Evolutionary conservation across 2,329 filamentous ascomycete genomes (phyloP).

Genomic region (Cladorrhinum sp.): DNA sequence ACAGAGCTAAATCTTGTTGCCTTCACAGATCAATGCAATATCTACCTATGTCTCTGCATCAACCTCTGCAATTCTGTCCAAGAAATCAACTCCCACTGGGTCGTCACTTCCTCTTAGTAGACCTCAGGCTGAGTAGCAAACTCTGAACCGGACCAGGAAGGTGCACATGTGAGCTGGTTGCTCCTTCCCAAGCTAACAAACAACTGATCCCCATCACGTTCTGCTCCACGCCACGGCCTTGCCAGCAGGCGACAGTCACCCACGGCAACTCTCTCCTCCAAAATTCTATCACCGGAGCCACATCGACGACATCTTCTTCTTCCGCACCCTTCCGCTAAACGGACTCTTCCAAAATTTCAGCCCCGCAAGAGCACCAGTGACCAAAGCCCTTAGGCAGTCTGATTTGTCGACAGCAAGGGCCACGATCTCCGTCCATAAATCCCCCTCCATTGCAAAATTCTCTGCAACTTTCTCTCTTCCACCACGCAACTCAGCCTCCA

Average conservation of each 20-base stretch:
- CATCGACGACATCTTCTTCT: background rate
- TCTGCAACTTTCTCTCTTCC: background rate
- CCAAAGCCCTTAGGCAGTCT: background rate
- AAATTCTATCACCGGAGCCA: background rate
- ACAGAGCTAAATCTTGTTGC: background rate
- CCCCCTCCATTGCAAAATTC: background rate
- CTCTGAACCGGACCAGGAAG: background rate
- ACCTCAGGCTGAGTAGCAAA: background rate
- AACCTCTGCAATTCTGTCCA: background rate
- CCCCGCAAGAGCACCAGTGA: background rate
- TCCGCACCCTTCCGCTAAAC: background rate
- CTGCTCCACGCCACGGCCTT: background rate
- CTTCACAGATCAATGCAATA: background rate
- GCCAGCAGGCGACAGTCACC: background rate
- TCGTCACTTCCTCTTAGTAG: background rate
- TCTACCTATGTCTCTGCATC: background rate
- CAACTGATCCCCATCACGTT: background rate
- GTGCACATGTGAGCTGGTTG: background rate
- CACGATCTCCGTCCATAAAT: background rate
- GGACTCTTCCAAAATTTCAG: background rate
- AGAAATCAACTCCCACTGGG: background rate
- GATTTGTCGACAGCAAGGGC: background rate
- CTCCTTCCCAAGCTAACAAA: background rate
- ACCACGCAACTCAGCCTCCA: background rate
- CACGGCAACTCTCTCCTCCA: background rate